A percentile compares a stretch with the other conserved stretches of the same genome.
phyloP scores from a whole-genome alignment of 768 basidiomycete genomes.

The Leccinum olivaceopallidum region DNA sequence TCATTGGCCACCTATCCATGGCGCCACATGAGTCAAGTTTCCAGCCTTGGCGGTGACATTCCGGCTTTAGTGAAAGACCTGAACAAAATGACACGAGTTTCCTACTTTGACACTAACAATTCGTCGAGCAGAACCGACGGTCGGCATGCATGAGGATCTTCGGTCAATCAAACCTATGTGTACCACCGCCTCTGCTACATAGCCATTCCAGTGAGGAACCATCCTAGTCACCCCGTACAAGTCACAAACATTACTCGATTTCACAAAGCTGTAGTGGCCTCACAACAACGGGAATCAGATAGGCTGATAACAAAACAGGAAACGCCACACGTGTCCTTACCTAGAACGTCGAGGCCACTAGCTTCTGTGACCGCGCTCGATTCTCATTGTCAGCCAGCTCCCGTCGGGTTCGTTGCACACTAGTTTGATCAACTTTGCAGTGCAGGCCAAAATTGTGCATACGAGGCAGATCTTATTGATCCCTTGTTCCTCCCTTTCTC shows the following conservation, averaged over 20 bases:
- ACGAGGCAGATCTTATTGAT: constrained; percentile 23
- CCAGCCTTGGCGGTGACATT: constrained; percentile 8
- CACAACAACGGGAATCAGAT: neutral
- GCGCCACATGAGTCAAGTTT: constrained; percentile 3
- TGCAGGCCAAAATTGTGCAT: constrained; percentile 8
- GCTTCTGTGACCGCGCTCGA: neutral
- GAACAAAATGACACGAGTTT: neutral
- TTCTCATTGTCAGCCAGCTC: neutral
- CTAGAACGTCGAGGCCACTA: neutral
- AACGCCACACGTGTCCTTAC: neutral
- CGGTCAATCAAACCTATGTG: neutral
- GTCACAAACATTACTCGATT: neutral
- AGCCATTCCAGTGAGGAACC: neutral
- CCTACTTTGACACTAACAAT: neutral
- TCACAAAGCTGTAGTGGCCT: neutral
- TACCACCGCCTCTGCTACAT: neutral
- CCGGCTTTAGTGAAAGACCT: neutral
- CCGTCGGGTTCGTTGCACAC: neutral
- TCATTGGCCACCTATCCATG: neutral
- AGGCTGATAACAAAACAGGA: neutral
- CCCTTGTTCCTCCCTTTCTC: constrained; percentile 12
- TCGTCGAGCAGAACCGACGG: constrained; percentile 1
- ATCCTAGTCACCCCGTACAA: neutral
- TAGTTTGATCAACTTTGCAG: constrained; percentile 3
- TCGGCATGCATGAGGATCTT: neutral